Percentiles rank a stretch among this genome's conserved stretches.
These are phyloP conservation scores for Paracoccidioides brasiliensis DNA, from an alignment of 2,329 filamentous ascomycete species.

Conservation along the genomic window DNA sequence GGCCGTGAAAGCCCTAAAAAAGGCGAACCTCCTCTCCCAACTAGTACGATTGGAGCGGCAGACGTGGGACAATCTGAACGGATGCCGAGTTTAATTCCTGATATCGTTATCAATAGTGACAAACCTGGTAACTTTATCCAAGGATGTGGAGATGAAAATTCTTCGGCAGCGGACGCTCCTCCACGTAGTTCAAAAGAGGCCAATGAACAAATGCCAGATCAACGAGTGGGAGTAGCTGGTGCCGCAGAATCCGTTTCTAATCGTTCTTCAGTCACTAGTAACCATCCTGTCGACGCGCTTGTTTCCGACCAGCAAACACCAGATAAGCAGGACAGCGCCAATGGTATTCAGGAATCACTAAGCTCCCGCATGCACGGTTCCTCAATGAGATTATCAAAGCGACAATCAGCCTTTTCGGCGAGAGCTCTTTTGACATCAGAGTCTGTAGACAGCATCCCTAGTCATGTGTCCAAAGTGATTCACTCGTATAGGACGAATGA, in stretches of 20 bases:
- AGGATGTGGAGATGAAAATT: not conserved
- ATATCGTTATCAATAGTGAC: not conserved
- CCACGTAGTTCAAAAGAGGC: not conserved
- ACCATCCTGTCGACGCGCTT: too few species aligned
- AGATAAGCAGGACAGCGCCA: not conserved
- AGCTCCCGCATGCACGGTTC: not conserved
- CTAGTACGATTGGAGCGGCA: not conserved
- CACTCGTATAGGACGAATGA: conserved; percentile 83
- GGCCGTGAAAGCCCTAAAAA: not conserved
- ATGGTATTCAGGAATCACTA: not conserved
- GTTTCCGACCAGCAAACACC: not conserved
- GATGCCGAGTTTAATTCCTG: not conserved
- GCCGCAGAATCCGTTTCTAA: not conserved
- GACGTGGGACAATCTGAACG: not conserved
- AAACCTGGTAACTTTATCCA: not conserved
- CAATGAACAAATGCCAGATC: not conserved
- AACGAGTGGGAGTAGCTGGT: not conserved
- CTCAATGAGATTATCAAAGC: conserved; percentile 3
- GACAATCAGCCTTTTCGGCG: not conserved
- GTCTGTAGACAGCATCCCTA: conserved; percentile 47
- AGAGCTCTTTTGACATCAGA: conserved; percentile 19
- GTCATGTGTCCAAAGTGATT: conserved; percentile 61
- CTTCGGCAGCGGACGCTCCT: not conserved
- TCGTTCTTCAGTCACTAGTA: not conserved
- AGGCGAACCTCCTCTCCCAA: not conserved